phyloP scores from a whole-genome alignment of 2,329 filamentous ascomycete species.

The Talaromyces sp. region DNA sequence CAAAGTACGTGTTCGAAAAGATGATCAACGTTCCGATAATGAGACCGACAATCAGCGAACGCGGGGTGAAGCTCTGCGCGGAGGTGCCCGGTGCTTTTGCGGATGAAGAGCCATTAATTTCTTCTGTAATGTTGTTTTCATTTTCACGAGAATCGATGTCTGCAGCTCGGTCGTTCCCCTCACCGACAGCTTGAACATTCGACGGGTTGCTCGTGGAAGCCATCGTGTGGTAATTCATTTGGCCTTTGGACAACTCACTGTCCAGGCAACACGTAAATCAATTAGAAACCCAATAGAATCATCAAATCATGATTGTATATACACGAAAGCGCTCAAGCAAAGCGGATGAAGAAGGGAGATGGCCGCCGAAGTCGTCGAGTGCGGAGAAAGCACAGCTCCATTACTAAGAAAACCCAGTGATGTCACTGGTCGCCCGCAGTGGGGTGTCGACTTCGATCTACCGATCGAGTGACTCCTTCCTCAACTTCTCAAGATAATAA shows the following conservation, averaged over 20 bases:
- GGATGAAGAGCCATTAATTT: neutral
- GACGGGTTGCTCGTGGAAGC: neutral
- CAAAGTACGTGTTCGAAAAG: conserved; percentile 98
- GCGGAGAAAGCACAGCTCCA: neutral
- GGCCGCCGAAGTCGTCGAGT: neutral
- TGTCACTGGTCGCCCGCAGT: neutral
- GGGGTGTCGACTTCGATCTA: neutral
- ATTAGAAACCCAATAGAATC: neutral
- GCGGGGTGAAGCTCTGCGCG: conserved; percentile 68
- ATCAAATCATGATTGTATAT: neutral
- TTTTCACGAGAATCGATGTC: conserved; percentile 6
- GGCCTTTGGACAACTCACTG: neutral
- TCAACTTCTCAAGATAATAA: neutral
- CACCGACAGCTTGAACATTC: conserved; percentile 6
- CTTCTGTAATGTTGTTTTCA: neutral
- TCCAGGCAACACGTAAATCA: neutral
- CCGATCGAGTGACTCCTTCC: neutral
- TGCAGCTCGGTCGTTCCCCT: neutral
- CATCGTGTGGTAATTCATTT: conserved; percentile 32
- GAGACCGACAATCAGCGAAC: conserved; percentile 74
- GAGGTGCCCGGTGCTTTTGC: conserved; percentile 18
- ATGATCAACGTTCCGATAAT: conserved; percentile 85
- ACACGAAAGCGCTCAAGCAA: neutral
- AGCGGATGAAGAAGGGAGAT: neutral
- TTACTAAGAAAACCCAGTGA: conserved; percentile 1